phyloP scores from a whole-genome alignment of 768 basidiomycete species.

The Termitomyces sp. region DNA sequence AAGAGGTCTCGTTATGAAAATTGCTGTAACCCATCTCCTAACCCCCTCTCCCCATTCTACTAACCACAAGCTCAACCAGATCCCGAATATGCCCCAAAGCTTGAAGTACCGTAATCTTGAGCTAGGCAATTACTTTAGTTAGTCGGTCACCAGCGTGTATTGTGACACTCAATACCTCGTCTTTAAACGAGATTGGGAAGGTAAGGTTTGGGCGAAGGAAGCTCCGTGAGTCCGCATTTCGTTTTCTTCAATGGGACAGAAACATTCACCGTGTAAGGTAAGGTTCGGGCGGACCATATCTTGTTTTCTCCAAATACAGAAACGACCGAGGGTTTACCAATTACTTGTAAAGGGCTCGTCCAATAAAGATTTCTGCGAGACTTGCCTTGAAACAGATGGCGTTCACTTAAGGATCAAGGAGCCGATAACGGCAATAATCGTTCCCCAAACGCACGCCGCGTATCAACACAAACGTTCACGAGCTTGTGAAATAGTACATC shows the following conservation, averaged over 20 bases:
- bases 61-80: too few species aligned
- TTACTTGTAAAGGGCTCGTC: slow-evolving; percentile 59
- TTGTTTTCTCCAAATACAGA: background rate
- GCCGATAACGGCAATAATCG: slow-evolving; percentile 41
- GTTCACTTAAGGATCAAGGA: background rate
- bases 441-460: slow-evolving; percentile 77
- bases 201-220: slow-evolving; percentile 26
- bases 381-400: slow-evolving; percentile 45
- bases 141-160: too few species aligned
- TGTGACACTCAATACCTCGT: slow-evolving; percentile 17
- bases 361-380: slow-evolving; percentile 75
- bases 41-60: too few species aligned
- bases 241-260: too few species aligned
- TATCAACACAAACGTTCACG: slow-evolving; percentile 48
- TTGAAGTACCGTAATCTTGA: too few species aligned
- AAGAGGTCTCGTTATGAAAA: too few species aligned
- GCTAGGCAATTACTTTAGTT: too few species aligned
- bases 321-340: slow-evolving; percentile 57
- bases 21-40: too few species aligned
- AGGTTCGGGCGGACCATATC: background rate
- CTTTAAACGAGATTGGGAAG: slow-evolving; percentile 74
- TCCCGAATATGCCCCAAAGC: too few species aligned
- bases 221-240: too few species aligned
- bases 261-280: too few species aligned
- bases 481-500: slow-evolving; percentile 49